Percentiles rank a stretch among this genome's conserved stretches.
phyloP scores from a whole-genome alignment of 2,329 filamentous ascomycete species.

The Aplosporella prunicola region DNA sequence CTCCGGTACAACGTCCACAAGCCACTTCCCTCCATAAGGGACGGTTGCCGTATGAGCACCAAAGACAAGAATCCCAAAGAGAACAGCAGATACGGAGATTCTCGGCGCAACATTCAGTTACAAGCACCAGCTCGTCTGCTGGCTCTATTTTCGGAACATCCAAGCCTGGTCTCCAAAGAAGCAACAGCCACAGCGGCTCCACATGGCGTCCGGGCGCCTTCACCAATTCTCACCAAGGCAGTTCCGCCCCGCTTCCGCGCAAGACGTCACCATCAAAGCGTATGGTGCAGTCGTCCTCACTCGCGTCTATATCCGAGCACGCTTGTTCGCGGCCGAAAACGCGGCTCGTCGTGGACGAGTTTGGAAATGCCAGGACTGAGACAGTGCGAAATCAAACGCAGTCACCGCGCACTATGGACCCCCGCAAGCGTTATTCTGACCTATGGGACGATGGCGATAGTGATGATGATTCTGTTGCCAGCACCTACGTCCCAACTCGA shows the following conservation, averaged over 20 bases:
- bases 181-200: constrained; percentile 33
- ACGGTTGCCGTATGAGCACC: constrained; percentile 32
- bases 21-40: constrained; percentile 13
- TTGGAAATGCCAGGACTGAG: constrained; percentile 38
- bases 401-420: constrained; percentile 24
- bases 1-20: constrained; percentile 15
- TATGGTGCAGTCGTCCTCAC: constrained; percentile 28
- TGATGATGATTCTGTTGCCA: constrained; percentile 22
- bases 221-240: too few species aligned
- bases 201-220: too few species aligned
- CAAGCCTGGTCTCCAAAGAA: constrained; percentile 32
- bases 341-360: constrained; percentile 40
- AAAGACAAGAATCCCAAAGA: constrained; percentile 23
- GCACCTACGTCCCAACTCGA: constrained; percentile 13
- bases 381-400: constrained; percentile 30
- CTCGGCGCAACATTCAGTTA: constrained; percentile 28
- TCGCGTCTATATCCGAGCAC: constrained; percentile 38
- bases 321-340: constrained; percentile 29
- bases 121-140: constrained; percentile 31
- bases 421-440: constrained; percentile 32
- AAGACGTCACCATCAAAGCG: constrained; percentile 40
- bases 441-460: constrained; percentile 34
- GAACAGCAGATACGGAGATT: constrained; percentile 27
- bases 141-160: constrained; percentile 22
- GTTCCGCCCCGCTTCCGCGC: constrained; percentile 18